Conservation (phyloP, 148 eudicot genomes). For the Cornus suecica region DNA sequence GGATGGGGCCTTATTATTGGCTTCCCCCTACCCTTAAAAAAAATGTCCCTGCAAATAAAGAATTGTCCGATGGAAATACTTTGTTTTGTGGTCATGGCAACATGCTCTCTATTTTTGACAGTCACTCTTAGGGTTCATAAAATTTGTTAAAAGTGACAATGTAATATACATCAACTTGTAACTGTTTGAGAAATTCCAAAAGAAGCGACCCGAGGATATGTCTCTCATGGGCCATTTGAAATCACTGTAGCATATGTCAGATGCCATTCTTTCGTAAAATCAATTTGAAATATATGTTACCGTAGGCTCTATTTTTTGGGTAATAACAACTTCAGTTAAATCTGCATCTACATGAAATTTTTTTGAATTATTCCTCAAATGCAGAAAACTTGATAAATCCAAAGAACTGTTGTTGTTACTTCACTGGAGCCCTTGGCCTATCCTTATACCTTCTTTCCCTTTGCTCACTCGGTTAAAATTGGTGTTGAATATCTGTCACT, state of each 20-base stretch:
- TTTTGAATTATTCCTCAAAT: neutral
- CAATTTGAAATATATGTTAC: neutral
- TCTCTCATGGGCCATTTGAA: neutral
- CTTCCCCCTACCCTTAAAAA: neutral
- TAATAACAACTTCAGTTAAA: neutral
- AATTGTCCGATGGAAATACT: neutral
- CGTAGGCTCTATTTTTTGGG: neutral
- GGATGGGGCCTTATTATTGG: neutral
- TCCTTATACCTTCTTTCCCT: neutral
- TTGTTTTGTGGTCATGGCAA: neutral
- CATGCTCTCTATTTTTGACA: neutral
- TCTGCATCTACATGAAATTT: neutral
- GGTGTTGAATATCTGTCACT: neutral
- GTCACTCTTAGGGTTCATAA: neutral
- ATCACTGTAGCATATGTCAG: neutral
- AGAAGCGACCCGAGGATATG: neutral
- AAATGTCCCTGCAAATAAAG: no score
- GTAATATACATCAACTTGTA: neutral
- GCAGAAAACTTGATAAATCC: neutral
- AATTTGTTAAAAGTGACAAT: neutral
- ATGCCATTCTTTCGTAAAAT: neutral
- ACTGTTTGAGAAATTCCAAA: neutral
- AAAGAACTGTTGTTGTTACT: neutral
- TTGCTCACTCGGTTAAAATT: neutral
- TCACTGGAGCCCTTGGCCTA: no score